A percentile compares a stretch with the other conserved stretches of the same genome.
Evolutionary conservation across 257 asterid species (phyloP).

Genomic region (Solanum arcanum): DNA sequence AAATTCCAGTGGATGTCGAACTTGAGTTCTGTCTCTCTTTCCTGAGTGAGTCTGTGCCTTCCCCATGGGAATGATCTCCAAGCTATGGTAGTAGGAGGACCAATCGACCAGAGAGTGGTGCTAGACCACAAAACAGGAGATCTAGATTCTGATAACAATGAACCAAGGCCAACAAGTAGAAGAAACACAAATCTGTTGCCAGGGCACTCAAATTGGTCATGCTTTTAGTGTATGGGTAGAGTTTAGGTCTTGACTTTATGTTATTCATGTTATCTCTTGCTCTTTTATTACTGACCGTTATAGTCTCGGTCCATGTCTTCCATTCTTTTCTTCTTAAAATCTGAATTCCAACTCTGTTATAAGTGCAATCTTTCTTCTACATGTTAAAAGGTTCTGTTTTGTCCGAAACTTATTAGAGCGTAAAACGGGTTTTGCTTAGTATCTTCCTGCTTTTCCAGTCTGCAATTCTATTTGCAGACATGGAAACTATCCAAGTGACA

Average conservation of each 20-base stretch:
- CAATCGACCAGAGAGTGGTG: background rate
- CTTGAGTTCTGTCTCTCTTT: constrained; percentile 20
- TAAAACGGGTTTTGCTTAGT: background rate
- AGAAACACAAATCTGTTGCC: background rate
- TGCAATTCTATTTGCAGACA: background rate
- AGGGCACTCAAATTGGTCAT: background rate
- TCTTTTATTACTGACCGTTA: background rate
- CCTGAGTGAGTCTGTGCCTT: constrained; percentile 7
- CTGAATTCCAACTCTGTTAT: background rate
- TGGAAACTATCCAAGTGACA: background rate
- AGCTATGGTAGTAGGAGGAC: background rate
- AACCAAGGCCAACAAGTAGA: background rate
- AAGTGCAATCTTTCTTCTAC: background rate
- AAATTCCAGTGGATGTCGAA: constrained; percentile 7
- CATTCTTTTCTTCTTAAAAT: background rate
- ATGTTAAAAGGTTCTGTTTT: background rate
- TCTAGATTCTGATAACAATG: background rate
- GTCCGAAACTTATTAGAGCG: background rate
- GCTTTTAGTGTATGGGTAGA: background rate
- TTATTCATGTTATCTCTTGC: background rate
- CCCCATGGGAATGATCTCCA: background rate
- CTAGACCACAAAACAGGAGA: background rate
- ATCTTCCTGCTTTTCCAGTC: background rate
- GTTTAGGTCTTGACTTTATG: background rate
- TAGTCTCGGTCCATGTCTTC: background rate